These are phyloP conservation scores for Vaccinium vitisidaea DNA, from an alignment of 148 eudicot species.

Conservation along the genomic window DNA sequence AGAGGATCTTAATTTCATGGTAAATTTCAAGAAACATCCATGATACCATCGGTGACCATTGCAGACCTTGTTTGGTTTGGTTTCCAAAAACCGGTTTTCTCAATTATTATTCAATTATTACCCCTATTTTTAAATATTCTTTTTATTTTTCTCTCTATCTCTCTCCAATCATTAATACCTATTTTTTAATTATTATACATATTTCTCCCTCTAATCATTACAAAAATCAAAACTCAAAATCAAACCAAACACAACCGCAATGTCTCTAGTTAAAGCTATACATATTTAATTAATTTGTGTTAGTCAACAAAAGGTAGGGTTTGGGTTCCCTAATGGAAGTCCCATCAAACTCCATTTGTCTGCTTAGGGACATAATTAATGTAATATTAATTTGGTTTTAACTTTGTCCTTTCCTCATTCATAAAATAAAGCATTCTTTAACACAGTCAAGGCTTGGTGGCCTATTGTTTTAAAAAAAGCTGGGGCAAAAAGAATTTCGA, in stretches of 20 bases:
- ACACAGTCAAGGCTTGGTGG: constrained; percentile 16
- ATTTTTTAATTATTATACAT: too few relatives aligned
- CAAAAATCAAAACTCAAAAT: too few relatives aligned
- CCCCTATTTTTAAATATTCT: too few relatives aligned
- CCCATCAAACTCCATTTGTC: not conserved
- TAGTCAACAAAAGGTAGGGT: constrained; percentile 20
- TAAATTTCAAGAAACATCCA: not conserved
- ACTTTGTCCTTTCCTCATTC: not conserved
- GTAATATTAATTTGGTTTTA: not conserved
- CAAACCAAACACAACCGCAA: too few relatives aligned
- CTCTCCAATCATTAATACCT: too few relatives aligned
- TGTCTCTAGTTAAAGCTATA: not conserved
- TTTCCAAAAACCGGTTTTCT: too few relatives aligned
- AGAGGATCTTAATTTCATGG: not conserved
- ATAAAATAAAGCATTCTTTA: constrained; percentile 16
- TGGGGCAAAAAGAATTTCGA: constrained; percentile 21
- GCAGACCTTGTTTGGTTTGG: too few relatives aligned
- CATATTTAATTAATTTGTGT: not conserved
- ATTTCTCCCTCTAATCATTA: too few relatives aligned
- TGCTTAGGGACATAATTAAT: not conserved
- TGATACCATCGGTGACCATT: not conserved
- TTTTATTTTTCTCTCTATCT: too few relatives aligned
- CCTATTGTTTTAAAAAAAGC: constrained; percentile 21
- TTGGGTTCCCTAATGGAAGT: not conserved
- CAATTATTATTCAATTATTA: too few relatives aligned